Base-by-base conservation (phyloP, 805 yeast genomes). In the Candida silvicultrix region DNA sequence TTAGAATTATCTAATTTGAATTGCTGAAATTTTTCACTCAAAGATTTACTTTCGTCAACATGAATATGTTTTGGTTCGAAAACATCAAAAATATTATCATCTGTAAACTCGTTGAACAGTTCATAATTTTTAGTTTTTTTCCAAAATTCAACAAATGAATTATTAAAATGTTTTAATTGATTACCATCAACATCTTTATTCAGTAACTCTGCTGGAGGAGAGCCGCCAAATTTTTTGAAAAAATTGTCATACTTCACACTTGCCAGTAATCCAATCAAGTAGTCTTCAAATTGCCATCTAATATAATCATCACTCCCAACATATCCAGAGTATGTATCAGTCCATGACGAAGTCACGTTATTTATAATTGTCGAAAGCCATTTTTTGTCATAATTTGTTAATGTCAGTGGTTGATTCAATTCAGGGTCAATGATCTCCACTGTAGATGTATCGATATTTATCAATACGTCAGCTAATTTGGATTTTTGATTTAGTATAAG, bases 211-310 rank as follows among this genome's bases (percentile, higher is more conserved):
- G 41, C 66, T 16, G 71, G 71, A 5, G 70, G 64, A 9, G 58
- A 58, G 12, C 65, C 68, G 44, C 67, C 67, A 41, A 67, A 68
- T 44, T 55, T 58, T 4, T 57, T 62, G 11, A 76, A 54, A 56
- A 83, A 88, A 42, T 74, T 79, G 52, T 76, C 76, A 55, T 82
- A 85, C 62, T 95, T 85, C 20, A 78, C 80, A 22, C 86, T 74
- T 0, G 95, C 72, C 21, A 92, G 62, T 51, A 94, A 62, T 11
- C 95, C 88, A 48, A 85, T 75, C 22, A 90, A 65, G 59, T 94
- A 94, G 57, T 90, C 97, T 59, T 94, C 99, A 64, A 92, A 90
- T 56, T 82, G 89, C 66, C 81, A 76, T 44, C 98, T 68, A 29
- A 94, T 82, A 58, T 83, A 88, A 64, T 94, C 99, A 57, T 94